A percentile compares a stretch with the other conserved stretches of the same genome.
These are phyloP conservation scores for Podaxis sp. DNA, from an alignment of 768 basidiomycete species.

Conservation along the genomic window DNA sequence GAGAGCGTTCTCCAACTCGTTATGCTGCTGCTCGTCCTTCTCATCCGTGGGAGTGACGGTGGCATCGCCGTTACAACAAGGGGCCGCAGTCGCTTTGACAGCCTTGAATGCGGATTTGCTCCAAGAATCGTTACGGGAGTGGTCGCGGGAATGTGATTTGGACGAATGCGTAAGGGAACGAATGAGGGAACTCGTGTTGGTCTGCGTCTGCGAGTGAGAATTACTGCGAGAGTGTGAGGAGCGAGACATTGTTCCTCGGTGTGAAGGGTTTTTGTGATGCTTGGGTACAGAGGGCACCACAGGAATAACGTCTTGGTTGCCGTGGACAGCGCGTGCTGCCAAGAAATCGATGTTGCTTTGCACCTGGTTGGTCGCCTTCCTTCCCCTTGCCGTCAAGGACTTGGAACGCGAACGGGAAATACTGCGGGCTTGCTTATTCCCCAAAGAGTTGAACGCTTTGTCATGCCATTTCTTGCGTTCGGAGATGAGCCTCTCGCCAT, in stretches of 20 bases:
- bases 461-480: conserved; percentile 67
- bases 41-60: conserved; percentile 14
- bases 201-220: conserved; percentile 4
- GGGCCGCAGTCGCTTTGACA: conserved; percentile 32
- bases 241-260: not conserved
- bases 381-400: conserved; percentile 43
- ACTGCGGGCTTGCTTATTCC: conserved; percentile 60
- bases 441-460: conserved; percentile 61
- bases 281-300: conserved; percentile 22
- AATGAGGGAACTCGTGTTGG: conserved; percentile 3
- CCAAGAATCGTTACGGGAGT: conserved; percentile 44
- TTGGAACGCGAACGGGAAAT: conserved; percentile 64
- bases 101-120: conserved; percentile 39
- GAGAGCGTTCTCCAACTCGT: conserved; percentile 38
- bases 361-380: conserved; percentile 21
- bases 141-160: conserved; percentile 22
- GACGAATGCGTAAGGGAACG: conserved; percentile 7
- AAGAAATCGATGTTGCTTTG: conserved; percentile 54
- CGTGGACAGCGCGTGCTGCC: conserved; percentile 63
- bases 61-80: conserved; percentile 6
- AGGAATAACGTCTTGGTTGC: conserved; percentile 58
- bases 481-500: conserved; percentile 56
- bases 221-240: conserved; percentile 5
- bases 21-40: conserved; percentile 19
- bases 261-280: conserved; percentile 3